Percentiles rank a stretch among this genome's conserved stretches.
These are phyloP conservation scores for Hirsutella rhossiliensis DNA, from an alignment of 2,329 filamentous ascomycete species.

Conservation along the genomic window DNA sequence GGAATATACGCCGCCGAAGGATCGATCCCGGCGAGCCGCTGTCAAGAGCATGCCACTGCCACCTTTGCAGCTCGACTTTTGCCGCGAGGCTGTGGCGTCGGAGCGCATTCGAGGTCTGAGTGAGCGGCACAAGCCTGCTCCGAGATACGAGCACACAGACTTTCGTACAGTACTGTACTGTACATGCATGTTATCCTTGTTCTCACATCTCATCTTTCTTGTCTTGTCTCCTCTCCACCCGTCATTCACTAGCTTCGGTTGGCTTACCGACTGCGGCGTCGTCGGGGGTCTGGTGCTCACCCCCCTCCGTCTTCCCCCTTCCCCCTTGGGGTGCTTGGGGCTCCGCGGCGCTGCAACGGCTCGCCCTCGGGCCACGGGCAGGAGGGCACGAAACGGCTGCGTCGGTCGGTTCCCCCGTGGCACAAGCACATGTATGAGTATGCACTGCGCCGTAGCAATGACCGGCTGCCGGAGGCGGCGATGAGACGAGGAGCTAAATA, in stretches of 20 bases:
- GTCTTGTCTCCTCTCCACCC: not conserved
- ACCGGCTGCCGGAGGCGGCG: not conserved
- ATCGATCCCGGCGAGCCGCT: too few relatives aligned
- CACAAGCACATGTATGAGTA: not conserved
- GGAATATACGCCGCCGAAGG: too few relatives aligned
- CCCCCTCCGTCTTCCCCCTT: not conserved
- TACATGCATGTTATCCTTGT: not conserved
- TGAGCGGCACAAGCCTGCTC: not conserved
- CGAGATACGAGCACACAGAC: not conserved
- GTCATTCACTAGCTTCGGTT: conserved; percentile 3
- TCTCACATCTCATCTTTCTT: conserved; percentile 1
- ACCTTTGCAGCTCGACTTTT: not conserved
- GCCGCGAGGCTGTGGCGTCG: not conserved
- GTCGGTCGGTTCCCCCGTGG: not conserved
- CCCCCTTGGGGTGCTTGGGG: not conserved
- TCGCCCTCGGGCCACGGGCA: not conserved
- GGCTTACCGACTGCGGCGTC: conserved; percentile 4
- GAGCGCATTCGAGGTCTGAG: too few relatives aligned
- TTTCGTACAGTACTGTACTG: not conserved
- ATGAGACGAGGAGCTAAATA: not conserved
- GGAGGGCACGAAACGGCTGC: too few relatives aligned
- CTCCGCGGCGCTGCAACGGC: not conserved
- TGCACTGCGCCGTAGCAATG: not conserved
- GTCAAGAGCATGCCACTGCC: too few relatives aligned
- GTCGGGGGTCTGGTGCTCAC: not conserved